These are phyloP conservation scores for Usnea hakonensis DNA, from an alignment of 495 filamentous ascomycete species.

Conservation along the genomic window DNA sequence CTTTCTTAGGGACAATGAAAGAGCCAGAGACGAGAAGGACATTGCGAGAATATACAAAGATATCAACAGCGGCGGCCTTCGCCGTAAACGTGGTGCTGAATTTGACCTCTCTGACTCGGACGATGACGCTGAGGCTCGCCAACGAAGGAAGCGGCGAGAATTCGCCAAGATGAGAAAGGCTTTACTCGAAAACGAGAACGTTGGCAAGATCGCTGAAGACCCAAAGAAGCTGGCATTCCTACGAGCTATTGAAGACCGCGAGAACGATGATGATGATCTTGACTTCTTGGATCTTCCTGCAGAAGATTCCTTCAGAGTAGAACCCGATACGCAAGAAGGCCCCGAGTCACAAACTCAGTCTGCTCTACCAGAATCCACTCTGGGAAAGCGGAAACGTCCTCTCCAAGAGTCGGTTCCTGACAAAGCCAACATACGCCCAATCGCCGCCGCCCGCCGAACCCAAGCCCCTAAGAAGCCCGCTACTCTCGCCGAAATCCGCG, in stretches of 20 bases:
- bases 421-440: slow-evolving; percentile 45
- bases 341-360: slow-evolving; percentile 39
- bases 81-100: slow-evolving; percentile 65
- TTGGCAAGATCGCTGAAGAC: slow-evolving; percentile 83
- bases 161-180: slow-evolving; percentile 89
- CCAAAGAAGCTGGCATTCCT: slow-evolving; percentile 88
- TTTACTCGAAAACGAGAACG: slow-evolving; percentile 79
- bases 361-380: slow-evolving; percentile 26
- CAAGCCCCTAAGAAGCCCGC: slow-evolving; percentile 54
- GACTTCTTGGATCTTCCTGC: slow-evolving; percentile 54
- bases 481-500: slow-evolving; percentile 68
- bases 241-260: slow-evolving; percentile 75
- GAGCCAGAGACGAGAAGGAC: slow-evolving; percentile 67
- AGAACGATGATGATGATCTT: slow-evolving; percentile 70
- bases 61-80: slow-evolving; percentile 76
- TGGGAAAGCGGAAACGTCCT: slow-evolving; percentile 50
- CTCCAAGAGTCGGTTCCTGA: slow-evolving; percentile 39
- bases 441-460: slow-evolving; percentile 59
- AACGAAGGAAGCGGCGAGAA: slow-evolving; percentile 74
- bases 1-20: slow-evolving; percentile 51
- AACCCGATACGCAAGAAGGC: slow-evolving; percentile 31
- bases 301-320: slow-evolving; percentile 34
- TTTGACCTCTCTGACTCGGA: slow-evolving; percentile 81
- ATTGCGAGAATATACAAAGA: slow-evolving; percentile 87
- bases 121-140: slow-evolving; percentile 68